Conservation (phyloP, 257 asterid genomes). For the Solanum piurae region DNA sequence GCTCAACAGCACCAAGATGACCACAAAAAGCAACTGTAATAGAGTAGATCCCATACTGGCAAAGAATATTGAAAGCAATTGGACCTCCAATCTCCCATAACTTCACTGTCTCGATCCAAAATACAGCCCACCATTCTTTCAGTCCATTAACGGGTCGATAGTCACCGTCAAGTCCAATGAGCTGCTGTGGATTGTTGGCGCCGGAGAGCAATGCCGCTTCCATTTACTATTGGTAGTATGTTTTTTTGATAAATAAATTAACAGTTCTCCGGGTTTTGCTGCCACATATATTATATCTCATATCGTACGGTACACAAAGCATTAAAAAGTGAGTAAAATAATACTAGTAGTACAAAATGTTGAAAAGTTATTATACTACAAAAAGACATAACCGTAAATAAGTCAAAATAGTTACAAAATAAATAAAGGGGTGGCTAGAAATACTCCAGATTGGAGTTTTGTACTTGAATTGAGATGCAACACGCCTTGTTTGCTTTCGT, state of each 20-base stretch:
- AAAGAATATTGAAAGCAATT: constrained; percentile 51
- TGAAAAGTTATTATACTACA: background rate
- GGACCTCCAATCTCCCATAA: constrained; percentile 62
- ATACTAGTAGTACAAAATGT: background rate
- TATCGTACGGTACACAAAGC: background rate
- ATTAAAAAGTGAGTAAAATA: background rate
- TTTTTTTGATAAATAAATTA: background rate
- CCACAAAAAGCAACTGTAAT: constrained; percentile 57
- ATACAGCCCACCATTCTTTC: constrained; percentile 31
- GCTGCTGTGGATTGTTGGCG: background rate
- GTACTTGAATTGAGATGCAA: background rate
- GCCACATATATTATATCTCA: background rate
- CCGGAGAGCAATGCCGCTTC: constrained; percentile 38
- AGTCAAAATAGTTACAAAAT: background rate
- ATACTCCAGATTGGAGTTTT: background rate
- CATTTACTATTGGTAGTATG: constrained; percentile 1
- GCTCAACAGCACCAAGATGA: constrained; percentile 57
- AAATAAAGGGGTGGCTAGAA: background rate
- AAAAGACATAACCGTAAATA: background rate
- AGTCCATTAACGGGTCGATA: constrained; percentile 35
- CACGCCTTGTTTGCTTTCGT: background rate
- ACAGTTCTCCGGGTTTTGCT: background rate
- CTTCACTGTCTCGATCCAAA: constrained; percentile 52
- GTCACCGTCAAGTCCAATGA: constrained; percentile 49
- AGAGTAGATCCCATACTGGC: constrained; percentile 37